Evolutionary conservation across 108 stramenopile species (phyloP), one percentile per base, ranked within the genome.

Genomic region (Cyclotella atomus): DNA sequence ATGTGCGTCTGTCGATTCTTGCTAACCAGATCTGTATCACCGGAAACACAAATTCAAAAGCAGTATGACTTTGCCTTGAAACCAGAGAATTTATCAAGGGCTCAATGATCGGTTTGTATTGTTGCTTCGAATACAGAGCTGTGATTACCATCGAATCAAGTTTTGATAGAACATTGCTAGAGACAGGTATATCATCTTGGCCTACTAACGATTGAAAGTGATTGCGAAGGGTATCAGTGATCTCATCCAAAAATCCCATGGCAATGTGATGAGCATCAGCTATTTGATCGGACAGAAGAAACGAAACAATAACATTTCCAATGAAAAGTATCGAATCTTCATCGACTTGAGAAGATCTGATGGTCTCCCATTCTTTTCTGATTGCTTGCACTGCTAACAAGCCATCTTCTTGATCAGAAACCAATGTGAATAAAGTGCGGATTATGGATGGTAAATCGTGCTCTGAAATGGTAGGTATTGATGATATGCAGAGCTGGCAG

Each of bases 401-500:
- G 20, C 79, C 71, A 46, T 80, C 71, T 25, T 71, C 72, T 43
- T 52, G 38, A 24, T 61, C 49, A 28, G 44, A 24, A 0, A 80
- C 79, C 33, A 80, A 45, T 21, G 59, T 61, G 32, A 80, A 80
- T 3, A 69, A 41, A 23, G 79, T 73, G 24, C 63, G 59, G 30
- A 80, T 68, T 32, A 80, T 46, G 6, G 79, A 80, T 64, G 79
- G 79, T 38, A 80, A 33, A 46, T 80, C 79, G 50, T 80, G 72
- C 34, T 69, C 79, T 25, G 79, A 73, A 27, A 73, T 68, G 34
- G 67, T 72, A 19, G 78, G 28, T 65, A 79, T 24, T 21, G 78
- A 79, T 1, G 70, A 69, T 34, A 80, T 55, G 43, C 72, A 80
- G 21, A 80, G 21, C 23, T 65, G 53, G 43, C 71, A 64, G 54